Percentiles rank a stretch among this genome's conserved stretches.
Evolutionary conservation across 2,329 filamentous ascomycete species (phyloP).

Genomic region (Trichocomaceae sp.): DNA sequence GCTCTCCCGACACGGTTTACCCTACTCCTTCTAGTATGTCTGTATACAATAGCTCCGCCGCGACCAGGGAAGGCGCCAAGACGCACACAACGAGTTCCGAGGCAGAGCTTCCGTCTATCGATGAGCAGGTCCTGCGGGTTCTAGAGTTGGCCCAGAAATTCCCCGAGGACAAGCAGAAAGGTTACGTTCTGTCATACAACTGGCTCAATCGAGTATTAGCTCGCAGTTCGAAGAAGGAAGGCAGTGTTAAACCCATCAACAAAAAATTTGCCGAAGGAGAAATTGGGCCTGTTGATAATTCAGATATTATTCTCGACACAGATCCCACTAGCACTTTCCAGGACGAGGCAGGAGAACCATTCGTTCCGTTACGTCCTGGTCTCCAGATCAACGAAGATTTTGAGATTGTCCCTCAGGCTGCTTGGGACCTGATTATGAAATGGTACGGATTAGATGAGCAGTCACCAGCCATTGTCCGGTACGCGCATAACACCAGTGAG

Average conservation of each 20-base stretch:
- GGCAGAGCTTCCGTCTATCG: slow-evolving; percentile 43
- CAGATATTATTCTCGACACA: slow-evolving; percentile 63
- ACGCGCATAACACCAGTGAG: slow-evolving; percentile 66
- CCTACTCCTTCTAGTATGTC: slow-evolving; percentile 35
- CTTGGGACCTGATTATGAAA: slow-evolving; percentile 71
- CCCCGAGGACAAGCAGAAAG: slow-evolving; percentile 64
- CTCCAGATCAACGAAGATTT: slow-evolving; percentile 61
- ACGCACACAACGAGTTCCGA: slow-evolving; percentile 16
- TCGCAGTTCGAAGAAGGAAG: slow-evolving; percentile 54
- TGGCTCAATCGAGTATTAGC: slow-evolving; percentile 73
- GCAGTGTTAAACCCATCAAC: slow-evolving; percentile 48
- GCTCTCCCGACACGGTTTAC: slow-evolving; percentile 27
- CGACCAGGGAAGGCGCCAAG: slow-evolving; percentile 22
- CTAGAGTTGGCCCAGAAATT: slow-evolving; percentile 50
- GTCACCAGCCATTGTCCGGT: slow-evolving; percentile 65
- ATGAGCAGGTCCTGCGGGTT: slow-evolving; percentile 70
- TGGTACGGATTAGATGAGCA: slow-evolving; percentile 74
- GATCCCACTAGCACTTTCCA: slow-evolving; percentile 37
- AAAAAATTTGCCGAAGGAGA: slow-evolving; percentile 57
- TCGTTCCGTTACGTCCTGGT: slow-evolving; percentile 67
- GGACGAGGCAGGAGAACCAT: slow-evolving; percentile 46
- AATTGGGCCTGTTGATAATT: slow-evolving; percentile 80
- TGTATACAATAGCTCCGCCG: slow-evolving; percentile 27
- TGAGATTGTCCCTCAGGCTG: slow-evolving; percentile 67
- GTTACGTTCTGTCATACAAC: slow-evolving; percentile 68